Percentiles rank a stretch among this genome's conserved stretches.
These are phyloP conservation scores for Coffea humblotiana DNA, from an alignment of 305 asterid species.

Conservation along the genomic window DNA sequence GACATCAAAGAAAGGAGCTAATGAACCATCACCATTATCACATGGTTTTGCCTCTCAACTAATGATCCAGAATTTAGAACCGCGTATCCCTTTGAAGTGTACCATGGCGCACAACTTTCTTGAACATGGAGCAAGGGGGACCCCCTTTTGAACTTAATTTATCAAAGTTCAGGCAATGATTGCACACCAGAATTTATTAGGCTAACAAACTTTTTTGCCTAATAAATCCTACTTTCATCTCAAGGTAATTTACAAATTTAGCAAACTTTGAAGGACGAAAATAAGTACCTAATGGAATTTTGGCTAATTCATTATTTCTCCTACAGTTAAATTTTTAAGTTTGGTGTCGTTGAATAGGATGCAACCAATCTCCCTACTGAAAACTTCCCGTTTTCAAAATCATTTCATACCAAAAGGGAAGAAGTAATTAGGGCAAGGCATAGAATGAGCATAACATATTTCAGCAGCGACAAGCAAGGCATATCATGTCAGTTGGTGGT, in stretches of 20 bases:
- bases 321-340: too few relatives aligned
- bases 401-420: too few relatives aligned
- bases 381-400: too few relatives aligned
- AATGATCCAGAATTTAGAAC: slow-evolving; percentile 10
- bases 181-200: not conserved
- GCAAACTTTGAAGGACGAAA: not conserved
- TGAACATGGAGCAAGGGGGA: slow-evolving; percentile 1
- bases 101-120: slow-evolving; percentile 8
- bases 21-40: not conserved
- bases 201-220: not conserved
- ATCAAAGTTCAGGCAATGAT: not conserved
- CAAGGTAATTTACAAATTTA: not conserved
- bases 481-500: too few relatives aligned
- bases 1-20: not conserved
- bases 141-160: not conserved
- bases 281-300: not conserved
- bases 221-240: not conserved
- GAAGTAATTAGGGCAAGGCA: too few relatives aligned
- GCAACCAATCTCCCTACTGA: too few relatives aligned
- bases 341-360: too few relatives aligned
- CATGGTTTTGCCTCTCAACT: slow-evolving; percentile 13
- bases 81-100: not conserved
- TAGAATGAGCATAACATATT: too few relatives aligned
- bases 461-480: too few relatives aligned
- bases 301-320: not conserved